Evolutionary conservation across 352 stramenopile species (phyloP).

Genomic region (Albugo laibachii): DNA sequence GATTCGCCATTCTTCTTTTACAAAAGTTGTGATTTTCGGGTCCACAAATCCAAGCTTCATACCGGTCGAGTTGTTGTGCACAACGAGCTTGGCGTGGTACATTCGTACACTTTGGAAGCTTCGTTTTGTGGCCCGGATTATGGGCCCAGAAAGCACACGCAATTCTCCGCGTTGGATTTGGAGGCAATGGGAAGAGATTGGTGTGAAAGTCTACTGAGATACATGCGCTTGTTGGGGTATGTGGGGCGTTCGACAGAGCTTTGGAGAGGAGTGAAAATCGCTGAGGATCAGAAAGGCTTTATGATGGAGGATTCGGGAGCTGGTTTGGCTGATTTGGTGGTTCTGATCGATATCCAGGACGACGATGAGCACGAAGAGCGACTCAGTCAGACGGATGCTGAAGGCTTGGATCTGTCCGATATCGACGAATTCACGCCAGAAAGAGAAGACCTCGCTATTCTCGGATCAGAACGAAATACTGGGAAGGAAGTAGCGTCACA

Average conservation of each 20-base stretch:
- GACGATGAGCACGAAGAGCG: too few species aligned
- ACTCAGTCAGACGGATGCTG: too few species aligned
- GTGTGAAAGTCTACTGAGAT: slow-evolving; percentile 58
- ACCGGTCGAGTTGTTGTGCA: slow-evolving; percentile 82
- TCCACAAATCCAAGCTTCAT: slow-evolving; percentile 78
- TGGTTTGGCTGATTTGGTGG: too few species aligned
- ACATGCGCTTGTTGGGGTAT: slow-evolving; percentile 33
- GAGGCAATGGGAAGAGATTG: slow-evolving; percentile 53
- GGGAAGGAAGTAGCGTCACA: too few species aligned
- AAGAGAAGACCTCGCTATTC: too few species aligned
- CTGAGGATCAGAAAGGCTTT: too few species aligned
- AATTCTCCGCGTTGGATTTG: slow-evolving; percentile 54
- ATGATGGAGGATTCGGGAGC: too few species aligned
- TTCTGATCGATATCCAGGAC: too few species aligned
- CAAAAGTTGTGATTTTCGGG: slow-evolving; percentile 73
- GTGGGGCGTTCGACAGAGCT: slow-evolving; percentile 4
- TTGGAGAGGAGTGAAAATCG: too few species aligned
- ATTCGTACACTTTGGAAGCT: slow-evolving; percentile 80
- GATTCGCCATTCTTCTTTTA: slow-evolving; percentile 61
- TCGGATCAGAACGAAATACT: too few species aligned
- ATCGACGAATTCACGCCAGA: too few species aligned
- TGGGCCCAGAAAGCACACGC: slow-evolving; percentile 34
- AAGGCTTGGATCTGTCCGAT: too few species aligned
- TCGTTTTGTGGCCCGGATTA: slow-evolving; percentile 79
- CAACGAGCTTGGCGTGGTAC: slow-evolving; percentile 65